Base-by-base conservation (phyloP, 371 early-diverging fungal genomes). In the Lichtheimia ornata region DNA sequence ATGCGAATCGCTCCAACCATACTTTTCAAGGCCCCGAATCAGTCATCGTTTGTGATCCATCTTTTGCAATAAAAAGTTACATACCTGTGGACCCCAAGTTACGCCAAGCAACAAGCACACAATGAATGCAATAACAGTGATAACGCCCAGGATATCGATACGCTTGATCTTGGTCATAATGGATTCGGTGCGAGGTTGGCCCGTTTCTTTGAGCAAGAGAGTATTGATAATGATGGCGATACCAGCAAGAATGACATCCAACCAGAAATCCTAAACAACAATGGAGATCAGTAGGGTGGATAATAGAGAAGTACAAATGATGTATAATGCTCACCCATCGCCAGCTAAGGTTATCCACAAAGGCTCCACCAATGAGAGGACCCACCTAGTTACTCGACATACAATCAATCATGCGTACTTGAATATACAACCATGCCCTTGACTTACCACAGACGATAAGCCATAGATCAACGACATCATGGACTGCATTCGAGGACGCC, bases 221-320 rank as follows among this genome's bases (percentile, higher is more conserved):
- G 84, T 40, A 1, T 86, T 58, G 27, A 88, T 49, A 2, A 76
- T 42, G 24, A 87, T 63, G 0, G 87, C 64, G n/a, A 88, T 59
- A 6, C 69, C 82, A 12, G 87, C 79, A 24, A 93, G 44, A 13
- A 91, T 91, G 17, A 92, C 67, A 68, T 92, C 91, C 58, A 92
- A 75, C 76, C 77, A 83, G 61, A 89, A 89, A 35, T 83, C 87
- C 88, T 15, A 56, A 20, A 14, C 22, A n/a, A 4, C 22, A n/a
- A n/a, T 18, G 47, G 11, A 17, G 15, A 1, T 47, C 5, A n/a
- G 47, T 22, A 47, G 5, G 11, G 7, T 41, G 18, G 6, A 6
- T 35, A 35, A 11, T 35, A 35, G 35, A 11, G 11, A 2, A 2
- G 2, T 35, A 9, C 35, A 35, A 35, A 35, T 2, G 9, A 11